Evolutionary conservation across 2,329 filamentous ascomycete genomes (phyloP), one percentile per base, ranked within the genome.

Genomic region (Fusarium luffae): DNA sequence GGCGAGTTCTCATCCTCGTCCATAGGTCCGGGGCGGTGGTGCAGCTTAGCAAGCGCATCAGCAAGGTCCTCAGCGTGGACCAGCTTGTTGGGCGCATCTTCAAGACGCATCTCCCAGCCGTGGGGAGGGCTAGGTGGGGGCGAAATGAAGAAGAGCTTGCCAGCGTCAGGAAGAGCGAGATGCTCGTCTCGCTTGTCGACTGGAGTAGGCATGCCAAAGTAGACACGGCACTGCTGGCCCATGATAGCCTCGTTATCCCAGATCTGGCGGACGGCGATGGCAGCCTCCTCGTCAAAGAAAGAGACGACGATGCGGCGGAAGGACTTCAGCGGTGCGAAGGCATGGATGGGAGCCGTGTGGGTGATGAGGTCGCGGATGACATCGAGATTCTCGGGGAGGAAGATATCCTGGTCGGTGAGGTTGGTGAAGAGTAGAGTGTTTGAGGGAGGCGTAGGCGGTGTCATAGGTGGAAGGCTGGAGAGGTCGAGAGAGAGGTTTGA

Each of bases 391-490:
- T 90, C 86, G 19, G 91, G 85, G 62, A 88, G 85, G 85, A 95
- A 96, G 82, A 93, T 89, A 75, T 91, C 89, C 63, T 85, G 82
- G 70, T 93, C 88, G 76, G 90, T 83, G 64, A 96, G 88, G 82
- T 93, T 93, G 75, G 93, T 96, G 77, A 96, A 91, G 76, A 96
- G 88, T 59, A 96, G 89, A 1, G 93, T 96, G 83, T 96, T 96
- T 71, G 91, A 92, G 8, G 92, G 91, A 57, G 90, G 88, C 27
- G 92, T 89, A n/a, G 92, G 92, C 77, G 89, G 86, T 43, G 85
- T 84, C 58, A 93, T 84, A 37, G 91, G 87, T 51, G 93, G 92
- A 43, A 95, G 82, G 76, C 85, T 87, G 67, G 91, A 91, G 47
- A 95, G 87, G 77, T 95, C 92, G 75, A 96, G 86, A 23, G 89